A percentile compares a stretch with the other conserved stretches of the same genome.
Conservation (phyloP, 495 filamentous ascomycete species). For the Tuber aestivum region DNA sequence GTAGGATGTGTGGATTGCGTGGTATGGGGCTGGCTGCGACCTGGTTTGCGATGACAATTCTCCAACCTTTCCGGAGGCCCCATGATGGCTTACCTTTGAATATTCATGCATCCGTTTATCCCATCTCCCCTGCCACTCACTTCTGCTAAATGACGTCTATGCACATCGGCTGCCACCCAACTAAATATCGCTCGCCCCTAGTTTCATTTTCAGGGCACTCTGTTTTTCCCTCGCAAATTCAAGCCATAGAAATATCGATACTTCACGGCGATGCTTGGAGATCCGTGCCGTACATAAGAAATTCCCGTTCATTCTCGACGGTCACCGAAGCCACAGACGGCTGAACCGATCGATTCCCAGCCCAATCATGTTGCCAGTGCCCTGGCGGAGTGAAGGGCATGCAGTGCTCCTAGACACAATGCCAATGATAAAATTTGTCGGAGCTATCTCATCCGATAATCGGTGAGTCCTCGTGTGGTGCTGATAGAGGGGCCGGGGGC, state of each 20-base stretch:
- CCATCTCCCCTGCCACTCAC: background rate
- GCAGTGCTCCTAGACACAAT: background rate
- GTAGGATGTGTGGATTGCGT: background rate
- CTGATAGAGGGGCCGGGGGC: too few relatives aligned
- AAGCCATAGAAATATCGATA: background rate
- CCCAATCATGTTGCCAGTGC: background rate
- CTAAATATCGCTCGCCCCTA: background rate
- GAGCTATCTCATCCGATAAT: background rate
- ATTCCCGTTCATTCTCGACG: background rate
- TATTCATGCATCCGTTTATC: background rate
- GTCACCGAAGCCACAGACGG: too few relatives aligned
- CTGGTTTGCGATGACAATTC: background rate
- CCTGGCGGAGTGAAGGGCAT: too few relatives aligned
- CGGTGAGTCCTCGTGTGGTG: background rate
- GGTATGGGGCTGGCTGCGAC: background rate
- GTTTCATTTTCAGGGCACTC: background rate
- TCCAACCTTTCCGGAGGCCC: background rate
- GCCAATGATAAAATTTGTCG: background rate
- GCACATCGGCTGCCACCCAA: background rate
- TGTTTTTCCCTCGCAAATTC: background rate
- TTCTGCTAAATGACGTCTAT: background rate
- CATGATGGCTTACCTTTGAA: background rate
- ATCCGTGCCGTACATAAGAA: background rate
- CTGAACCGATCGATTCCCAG: background rate
- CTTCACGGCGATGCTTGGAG: background rate